Percentiles rank a stretch among this genome's conserved stretches.
These are phyloP conservation scores for Fusarium xyrophilum DNA, from an alignment of 2,329 filamentous ascomycete genomes.

Conservation along the genomic window DNA sequence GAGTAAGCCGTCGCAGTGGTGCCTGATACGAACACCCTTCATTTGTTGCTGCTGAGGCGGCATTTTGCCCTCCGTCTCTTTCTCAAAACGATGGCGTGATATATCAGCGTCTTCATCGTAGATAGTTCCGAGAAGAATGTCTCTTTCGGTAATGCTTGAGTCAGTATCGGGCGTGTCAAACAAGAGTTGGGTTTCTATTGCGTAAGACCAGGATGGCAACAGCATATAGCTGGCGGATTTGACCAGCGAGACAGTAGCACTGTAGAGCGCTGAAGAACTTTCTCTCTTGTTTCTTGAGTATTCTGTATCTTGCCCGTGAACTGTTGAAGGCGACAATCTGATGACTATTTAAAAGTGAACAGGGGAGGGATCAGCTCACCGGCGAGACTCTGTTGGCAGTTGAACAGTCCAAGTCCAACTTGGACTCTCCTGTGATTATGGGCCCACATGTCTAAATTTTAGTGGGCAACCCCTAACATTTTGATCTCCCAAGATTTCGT, in stretches of 20 bases:
- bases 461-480: constrained; percentile 21
- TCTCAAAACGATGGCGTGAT: neutral
- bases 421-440: neutral
- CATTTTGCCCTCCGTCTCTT: neutral
- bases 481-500: constrained; percentile 29
- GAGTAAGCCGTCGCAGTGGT: neutral
- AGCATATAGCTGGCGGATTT: neutral
- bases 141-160: neutral
- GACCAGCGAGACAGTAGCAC: neutral
- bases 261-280: neutral
- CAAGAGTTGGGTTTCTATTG: neutral
- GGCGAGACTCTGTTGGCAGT: neutral
- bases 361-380: neutral
- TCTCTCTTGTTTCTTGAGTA: no score
- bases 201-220: neutral
- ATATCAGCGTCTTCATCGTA: neutral
- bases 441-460: constrained; percentile 2
- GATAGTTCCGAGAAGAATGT: neutral
- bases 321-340: neutral
- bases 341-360: neutral
- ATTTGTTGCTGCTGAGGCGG: neutral
- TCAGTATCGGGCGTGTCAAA: neutral
- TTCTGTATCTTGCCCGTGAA: no score
- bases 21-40: neutral
- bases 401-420: no score